Percentiles rank a stretch among this genome's conserved stretches.
phyloP scores from a whole-genome alignment of 805 yeast species.

The Kregervanrija fluxuum region DNA sequence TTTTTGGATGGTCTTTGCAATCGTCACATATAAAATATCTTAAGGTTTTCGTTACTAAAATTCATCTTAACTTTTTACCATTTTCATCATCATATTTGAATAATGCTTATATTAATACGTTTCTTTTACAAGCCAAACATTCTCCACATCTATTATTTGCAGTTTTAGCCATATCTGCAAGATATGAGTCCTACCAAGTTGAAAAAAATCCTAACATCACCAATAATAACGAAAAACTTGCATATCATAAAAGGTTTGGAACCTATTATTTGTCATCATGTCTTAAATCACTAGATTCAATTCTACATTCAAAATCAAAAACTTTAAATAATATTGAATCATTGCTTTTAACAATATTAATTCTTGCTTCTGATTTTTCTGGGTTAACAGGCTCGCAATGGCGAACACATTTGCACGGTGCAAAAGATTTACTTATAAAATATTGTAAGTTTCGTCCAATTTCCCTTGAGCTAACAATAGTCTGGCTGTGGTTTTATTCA shows the following conservation, averaged over 20 bases:
- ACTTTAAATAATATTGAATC: conserved; percentile 58
- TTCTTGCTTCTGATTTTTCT: conserved; percentile 60
- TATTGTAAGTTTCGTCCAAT: conserved; percentile 31
- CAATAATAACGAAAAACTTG: conserved; percentile 16
- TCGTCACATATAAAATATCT: conserved; percentile 29
- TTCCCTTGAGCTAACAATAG: conserved; percentile 28
- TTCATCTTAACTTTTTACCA: conserved; percentile 29
- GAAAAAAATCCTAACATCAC: conserved; percentile 10
- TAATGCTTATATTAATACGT: conserved; percentile 27
- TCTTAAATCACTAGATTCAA: conserved; percentile 50
- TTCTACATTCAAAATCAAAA: conserved; percentile 33
- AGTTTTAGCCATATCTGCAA: conserved; percentile 65
- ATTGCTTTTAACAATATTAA: conserved; percentile 57
- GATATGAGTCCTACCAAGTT: conserved; percentile 32
- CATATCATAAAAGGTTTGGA: conserved; percentile 48
- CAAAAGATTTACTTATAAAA: conserved; percentile 53
- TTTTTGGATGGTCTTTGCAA: conserved; percentile 24
- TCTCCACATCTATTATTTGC: conserved; percentile 66
- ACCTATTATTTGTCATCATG: conserved; percentile 62
- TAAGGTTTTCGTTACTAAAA: conserved; percentile 27
- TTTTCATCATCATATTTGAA: conserved; percentile 28
- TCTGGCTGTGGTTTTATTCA: conserved; percentile 52
- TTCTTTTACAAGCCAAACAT: conserved; percentile 28
- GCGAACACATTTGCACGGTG: conserved; percentile 65
- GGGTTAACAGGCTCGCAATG: conserved; percentile 52